A percentile compares a stretch with the other conserved stretches of the same genome.
Evolutionary conservation across 805 yeast genomes (phyloP).

Genomic region (Lachancea lanzarotensis): DNA sequence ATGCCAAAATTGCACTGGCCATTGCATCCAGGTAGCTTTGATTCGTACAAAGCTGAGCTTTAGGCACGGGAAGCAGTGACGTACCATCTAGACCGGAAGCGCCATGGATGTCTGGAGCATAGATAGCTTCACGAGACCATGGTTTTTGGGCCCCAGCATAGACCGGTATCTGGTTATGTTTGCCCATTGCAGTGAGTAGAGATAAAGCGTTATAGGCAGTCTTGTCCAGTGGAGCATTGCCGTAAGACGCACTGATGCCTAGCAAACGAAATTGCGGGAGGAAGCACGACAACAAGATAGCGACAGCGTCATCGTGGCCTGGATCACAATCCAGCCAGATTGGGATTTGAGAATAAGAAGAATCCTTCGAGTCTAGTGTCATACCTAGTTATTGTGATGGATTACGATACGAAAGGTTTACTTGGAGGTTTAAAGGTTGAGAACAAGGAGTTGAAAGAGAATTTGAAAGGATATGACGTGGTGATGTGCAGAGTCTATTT

Average conservation of each 20-base stretch:
- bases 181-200: constrained; percentile 52
- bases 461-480: no score
- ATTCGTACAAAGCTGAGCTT: constrained; percentile 26
- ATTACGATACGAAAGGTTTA: not conserved
- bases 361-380: not conserved
- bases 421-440: not conserved
- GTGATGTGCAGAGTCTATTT: no score
- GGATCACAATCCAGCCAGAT: constrained; percentile 91
- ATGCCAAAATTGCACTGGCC: constrained; percentile 37
- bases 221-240: constrained; percentile 55
- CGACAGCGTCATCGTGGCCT: constrained; percentile 84
- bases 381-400: not conserved
- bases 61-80: constrained; percentile 46
- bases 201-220: constrained; percentile 69
- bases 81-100: constrained; percentile 74
- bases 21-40: constrained; percentile 37
- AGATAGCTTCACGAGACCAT: constrained; percentile 39
- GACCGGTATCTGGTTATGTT: constrained; percentile 46
- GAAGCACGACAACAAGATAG: constrained; percentile 55
- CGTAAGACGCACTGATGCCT: constrained; percentile 73
- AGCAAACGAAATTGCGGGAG: constrained; percentile 52
- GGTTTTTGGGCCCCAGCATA: constrained; percentile 62
- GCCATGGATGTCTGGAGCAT: constrained; percentile 68
- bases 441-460: no score
- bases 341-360: constrained; percentile 39